Base-by-base conservation (phyloP, 2,329 filamentous ascomycete species). In the Hymenoscyphus repandus region DNA sequence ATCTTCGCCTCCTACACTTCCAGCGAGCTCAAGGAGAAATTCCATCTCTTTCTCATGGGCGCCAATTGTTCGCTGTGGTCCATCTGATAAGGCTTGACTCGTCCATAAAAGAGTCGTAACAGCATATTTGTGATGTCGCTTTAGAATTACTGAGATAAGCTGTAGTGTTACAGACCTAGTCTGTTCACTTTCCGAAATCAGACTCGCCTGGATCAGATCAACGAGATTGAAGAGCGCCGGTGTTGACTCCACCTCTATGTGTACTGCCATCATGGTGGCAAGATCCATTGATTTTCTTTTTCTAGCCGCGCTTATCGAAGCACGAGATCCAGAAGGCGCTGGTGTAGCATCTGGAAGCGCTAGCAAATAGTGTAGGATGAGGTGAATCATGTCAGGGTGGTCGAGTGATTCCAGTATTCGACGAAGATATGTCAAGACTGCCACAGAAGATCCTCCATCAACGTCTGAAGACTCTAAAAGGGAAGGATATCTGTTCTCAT, bases 401-500 rank as follows among this genome's bases (percentile, higher is more conserved):
- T 96, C 90, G 12, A 99, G 76, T 0, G 89, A 87, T 66, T 96
- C 91, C 5, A 99, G 77, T 49, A 97, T 95, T 38, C 88, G 86
- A 51, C 88, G 86, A 33, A 99, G 76, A 67, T 99, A 97, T 1
- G 91, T 96, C 56, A 97, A 76, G 11, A 99, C 93, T 3, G 93
- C 93, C 18, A 97, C 90, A 0, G 93, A 96, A 6, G 93, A 99
- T 48, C 93, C 93, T 58, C 92, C 93, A 69, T 97, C 92, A 36
- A 95, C 88, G 71, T 99, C 93, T 1, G 93, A 97, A 9, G 93
- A 99, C 69, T 99, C 92, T 12, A 99, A 77, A 31, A 99, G 75
- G 1, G 95, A 99, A 1, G 93, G 93, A 66, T 99, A 96, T 72
- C 89, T 93, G 57, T 2, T 17, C 31, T 38, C 40, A 53, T 65